These are phyloP conservation scores for Clathrus columnatus DNA, from an alignment of 768 basidiomycete species.

Conservation along the genomic window DNA sequence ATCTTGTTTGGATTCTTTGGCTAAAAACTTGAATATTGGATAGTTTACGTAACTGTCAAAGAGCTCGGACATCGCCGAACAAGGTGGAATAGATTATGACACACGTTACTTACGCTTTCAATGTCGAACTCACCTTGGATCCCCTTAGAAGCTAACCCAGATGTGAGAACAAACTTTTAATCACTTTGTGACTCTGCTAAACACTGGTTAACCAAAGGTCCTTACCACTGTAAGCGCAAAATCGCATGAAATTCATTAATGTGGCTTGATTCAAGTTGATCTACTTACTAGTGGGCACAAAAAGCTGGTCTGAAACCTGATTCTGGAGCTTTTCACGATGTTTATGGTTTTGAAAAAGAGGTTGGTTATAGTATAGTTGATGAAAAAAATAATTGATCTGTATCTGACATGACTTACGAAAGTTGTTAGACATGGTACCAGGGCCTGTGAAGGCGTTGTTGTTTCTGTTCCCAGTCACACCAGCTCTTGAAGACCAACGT, in stretches of 20 bases:
- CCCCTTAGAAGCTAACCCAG: slow-evolving; percentile 71
- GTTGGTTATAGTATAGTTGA: slow-evolving; percentile 24
- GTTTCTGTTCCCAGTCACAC: slow-evolving; percentile 71
- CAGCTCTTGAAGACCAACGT: slow-evolving; percentile 39
- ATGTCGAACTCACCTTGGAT: slow-evolving; percentile 44
- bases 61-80: background rate
- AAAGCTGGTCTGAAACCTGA: slow-evolving; percentile 51
- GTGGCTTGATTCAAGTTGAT: background rate
- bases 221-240: slow-evolving; percentile 9
- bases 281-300: slow-evolving; percentile 49
- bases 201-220: slow-evolving; percentile 20
- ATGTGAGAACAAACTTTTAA: slow-evolving; percentile 25
- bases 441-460: slow-evolving; percentile 76
- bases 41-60: background rate
- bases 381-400: background rate
- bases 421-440: slow-evolving; percentile 67
- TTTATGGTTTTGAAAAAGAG: slow-evolving; percentile 65
- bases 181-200: background rate
- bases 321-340: slow-evolving; percentile 51
- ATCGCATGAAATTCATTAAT: slow-evolving; percentile 5
- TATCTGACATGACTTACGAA: background rate
- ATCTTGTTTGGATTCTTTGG: background rate
- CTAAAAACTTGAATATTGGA: background rate
- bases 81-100: background rate
- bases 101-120: too few species aligned